These are phyloP conservation scores for Podospora pseudoanserina DNA, from an alignment of 495 filamentous ascomycete genomes.

Conservation along the genomic window DNA sequence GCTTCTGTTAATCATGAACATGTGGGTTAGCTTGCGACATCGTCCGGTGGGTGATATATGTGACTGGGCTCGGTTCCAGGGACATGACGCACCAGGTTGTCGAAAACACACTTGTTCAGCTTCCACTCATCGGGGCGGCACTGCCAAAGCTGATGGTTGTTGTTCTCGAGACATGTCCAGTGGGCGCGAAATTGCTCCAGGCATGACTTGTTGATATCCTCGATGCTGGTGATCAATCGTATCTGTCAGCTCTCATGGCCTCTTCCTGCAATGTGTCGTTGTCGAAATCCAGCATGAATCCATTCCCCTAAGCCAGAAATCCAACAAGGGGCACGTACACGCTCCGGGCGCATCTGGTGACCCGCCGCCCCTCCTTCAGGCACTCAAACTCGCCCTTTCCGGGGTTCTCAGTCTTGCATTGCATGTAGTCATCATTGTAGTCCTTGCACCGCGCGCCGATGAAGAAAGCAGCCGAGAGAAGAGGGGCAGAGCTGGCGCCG, in stretches of 20 bases:
- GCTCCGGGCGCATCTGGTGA: constrained; percentile 91
- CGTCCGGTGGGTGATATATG: background rate
- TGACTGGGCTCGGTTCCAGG: background rate
- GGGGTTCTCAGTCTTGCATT: constrained; percentile 89
- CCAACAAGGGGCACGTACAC: constrained; percentile 62
- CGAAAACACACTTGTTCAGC: constrained; percentile 88
- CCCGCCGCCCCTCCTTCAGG: constrained; percentile 90
- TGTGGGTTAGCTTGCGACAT: background rate
- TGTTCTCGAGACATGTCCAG: constrained; percentile 93
- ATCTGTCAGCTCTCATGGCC: background rate
- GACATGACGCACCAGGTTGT: constrained; percentile 74
- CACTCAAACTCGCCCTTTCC: constrained; percentile 91
- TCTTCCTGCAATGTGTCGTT: background rate
- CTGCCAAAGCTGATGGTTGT: constrained; percentile 95
- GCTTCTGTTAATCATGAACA: constrained; percentile 51
- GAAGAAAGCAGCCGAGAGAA: constrained; percentile 91
- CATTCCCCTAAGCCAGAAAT: background rate
- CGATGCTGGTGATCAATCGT: constrained; percentile 55
- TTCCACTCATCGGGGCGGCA: constrained; percentile 76
- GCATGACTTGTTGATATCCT: constrained; percentile 95
- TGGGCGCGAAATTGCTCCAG: constrained; percentile 84
- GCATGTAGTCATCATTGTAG: constrained; percentile 99
- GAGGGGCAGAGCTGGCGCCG: constrained; percentile 83
- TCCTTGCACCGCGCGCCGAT: constrained; percentile 91
- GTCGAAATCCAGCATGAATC: background rate